A percentile compares a stretch with the other conserved stretches of the same genome.
phyloP scores from a whole-genome alignment of 2,329 filamentous ascomycete species.

The Mycosphaerella sp. region DNA sequence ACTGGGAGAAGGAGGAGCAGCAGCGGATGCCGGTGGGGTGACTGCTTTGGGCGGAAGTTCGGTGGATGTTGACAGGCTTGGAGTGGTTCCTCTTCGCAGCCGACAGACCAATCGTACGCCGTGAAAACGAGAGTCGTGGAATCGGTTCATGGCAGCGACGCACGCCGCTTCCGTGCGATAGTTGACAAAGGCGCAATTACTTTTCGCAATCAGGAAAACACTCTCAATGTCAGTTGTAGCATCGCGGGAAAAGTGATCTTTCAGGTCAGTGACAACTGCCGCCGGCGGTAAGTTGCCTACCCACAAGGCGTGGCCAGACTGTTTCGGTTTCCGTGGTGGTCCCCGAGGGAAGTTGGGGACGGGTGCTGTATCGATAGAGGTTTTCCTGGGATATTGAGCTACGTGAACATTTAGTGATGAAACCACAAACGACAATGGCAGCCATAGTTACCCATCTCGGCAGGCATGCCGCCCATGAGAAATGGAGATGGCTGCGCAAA shows the following conservation, averaged over 20 bases:
- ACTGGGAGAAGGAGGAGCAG: conserved; percentile 13
- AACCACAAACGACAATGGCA: no score
- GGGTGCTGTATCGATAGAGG: conserved; percentile 22
- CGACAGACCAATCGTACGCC: conserved; percentile 80
- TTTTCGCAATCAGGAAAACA: conserved; percentile 90
- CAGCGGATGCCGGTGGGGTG: conserved; percentile 3
- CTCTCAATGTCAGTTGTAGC: conserved; percentile 72
- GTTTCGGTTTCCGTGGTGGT: conserved; percentile 60
- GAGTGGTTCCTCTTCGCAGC: conserved; percentile 50
- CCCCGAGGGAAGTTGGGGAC: conserved; percentile 46
- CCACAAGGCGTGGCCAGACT: conserved; percentile 85
- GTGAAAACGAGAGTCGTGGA: conserved; percentile 87
- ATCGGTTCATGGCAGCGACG: conserved; percentile 66
- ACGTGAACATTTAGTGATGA: no score
- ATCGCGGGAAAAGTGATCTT: conserved; percentile 80
- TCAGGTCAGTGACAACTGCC: conserved; percentile 73
- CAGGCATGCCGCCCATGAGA: conserved; percentile 17
- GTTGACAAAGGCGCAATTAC: conserved; percentile 95
- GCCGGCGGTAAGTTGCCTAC: conserved; percentile 88
- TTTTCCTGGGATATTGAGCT: conserved; percentile 20
- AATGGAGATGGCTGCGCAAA: conserved; percentile 18
- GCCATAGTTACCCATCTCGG: conserved; percentile 6
- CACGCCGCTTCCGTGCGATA: conserved; percentile 77
- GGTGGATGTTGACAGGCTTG: conserved; percentile 11
- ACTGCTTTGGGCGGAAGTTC: conserved; percentile 19